phyloP scores from a whole-genome alignment of 169 alveolate genomes.

The Babesia gibsoni region DNA sequence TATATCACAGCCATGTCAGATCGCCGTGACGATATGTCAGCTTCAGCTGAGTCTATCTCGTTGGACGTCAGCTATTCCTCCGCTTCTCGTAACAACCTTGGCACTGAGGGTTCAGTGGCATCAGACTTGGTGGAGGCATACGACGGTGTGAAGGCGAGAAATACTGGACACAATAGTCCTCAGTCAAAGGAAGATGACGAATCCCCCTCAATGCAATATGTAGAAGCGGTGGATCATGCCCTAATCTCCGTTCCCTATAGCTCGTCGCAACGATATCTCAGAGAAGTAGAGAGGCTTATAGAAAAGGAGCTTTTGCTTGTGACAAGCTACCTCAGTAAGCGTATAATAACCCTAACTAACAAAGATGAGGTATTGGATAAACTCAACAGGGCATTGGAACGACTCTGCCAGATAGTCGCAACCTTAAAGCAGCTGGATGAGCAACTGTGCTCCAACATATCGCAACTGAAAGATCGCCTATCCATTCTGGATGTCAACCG shows the following conservation, averaged over 20 bases:
- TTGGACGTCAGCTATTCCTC: too few species aligned
- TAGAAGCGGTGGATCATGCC: slow-evolving; percentile 40
- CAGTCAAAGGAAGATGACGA: too few species aligned
- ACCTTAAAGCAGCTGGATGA: slow-evolving; percentile 16
- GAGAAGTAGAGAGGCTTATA: slow-evolving; percentile 31
- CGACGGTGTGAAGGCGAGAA: too few species aligned
- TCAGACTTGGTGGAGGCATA: too few species aligned
- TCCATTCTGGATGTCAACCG: slow-evolving; percentile 35
- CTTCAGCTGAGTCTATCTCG: too few species aligned
- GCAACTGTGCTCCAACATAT: neutral
- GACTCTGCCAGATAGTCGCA: slow-evolving; percentile 21
- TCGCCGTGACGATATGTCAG: too few species aligned
- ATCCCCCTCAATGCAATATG: too few species aligned
- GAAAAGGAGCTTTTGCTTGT: slow-evolving; percentile 56
- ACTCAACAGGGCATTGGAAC: slow-evolving; percentile 46
- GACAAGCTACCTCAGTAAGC: slow-evolving; percentile 44
- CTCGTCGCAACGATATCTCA: neutral
- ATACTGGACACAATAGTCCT: too few species aligned
- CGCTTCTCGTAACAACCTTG: too few species aligned
- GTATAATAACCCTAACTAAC: slow-evolving; percentile 1
- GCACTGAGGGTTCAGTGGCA: too few species aligned
- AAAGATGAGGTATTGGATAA: slow-evolving; percentile 16
- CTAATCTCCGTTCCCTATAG: slow-evolving; percentile 35
- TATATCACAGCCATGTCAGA: too few species aligned
- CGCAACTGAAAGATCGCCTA: slow-evolving; percentile 15